Evolutionary conservation across 441 rosid genomes (phyloP).

Genomic region (Pelargonium fulgidum): DNA sequence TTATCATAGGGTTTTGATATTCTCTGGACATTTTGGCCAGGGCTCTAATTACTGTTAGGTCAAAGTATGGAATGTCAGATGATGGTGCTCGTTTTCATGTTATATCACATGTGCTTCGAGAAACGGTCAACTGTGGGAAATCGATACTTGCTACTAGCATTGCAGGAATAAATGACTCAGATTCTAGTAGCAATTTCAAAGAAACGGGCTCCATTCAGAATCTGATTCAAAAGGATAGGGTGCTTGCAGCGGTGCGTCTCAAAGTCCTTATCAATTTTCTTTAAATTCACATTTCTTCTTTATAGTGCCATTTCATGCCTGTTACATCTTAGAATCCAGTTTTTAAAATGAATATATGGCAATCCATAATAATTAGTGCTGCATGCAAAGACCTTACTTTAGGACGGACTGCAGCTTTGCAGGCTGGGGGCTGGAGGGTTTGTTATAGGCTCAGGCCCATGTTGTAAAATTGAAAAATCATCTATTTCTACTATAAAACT

Average conservation of each 20-base stretch:
- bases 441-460: slow-evolving; percentile 1
- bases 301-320: neutral
- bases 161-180: slow-evolving; percentile 68
- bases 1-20: slow-evolving; percentile 19
- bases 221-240: slow-evolving; percentile 89
- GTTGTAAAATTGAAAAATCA: neutral
- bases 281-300: neutral
- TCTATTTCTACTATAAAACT: neutral
- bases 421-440: neutral
- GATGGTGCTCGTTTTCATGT: slow-evolving; percentile 97
- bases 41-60: slow-evolving; percentile 77
- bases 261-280: slow-evolving; percentile 1
- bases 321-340: slow-evolving; percentile 3
- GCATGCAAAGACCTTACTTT: neutral
- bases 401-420: slow-evolving; percentile 4
- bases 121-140: slow-evolving; percentile 83
- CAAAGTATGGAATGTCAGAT: slow-evolving; percentile 73
- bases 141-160: slow-evolving; percentile 76
- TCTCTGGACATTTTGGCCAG: slow-evolving; percentile 36
- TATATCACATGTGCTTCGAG: slow-evolving; percentile 84
- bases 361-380: neutral
- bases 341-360: neutral
- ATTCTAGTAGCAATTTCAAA: slow-evolving; percentile 54
- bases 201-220: slow-evolving; percentile 65
- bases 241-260: slow-evolving; percentile 64